Evolutionary conservation across 2,329 filamentous ascomycete genomes (phyloP), one percentile per base, ranked within the genome.

Genomic region (Sclerotiophoma versabilis): DNA sequence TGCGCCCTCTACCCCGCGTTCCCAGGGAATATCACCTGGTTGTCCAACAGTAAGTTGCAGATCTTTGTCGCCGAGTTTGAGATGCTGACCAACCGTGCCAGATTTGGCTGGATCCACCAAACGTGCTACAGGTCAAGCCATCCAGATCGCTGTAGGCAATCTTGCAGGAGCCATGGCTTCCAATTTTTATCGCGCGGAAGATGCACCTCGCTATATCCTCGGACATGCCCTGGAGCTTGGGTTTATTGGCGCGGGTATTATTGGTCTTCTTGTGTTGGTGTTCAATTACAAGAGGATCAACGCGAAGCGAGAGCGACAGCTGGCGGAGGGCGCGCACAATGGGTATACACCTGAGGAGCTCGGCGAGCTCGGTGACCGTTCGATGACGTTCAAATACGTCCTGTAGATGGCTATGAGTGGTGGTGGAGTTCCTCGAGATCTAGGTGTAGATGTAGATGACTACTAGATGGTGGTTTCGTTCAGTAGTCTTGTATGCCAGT

Each of bases 301-400:
- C 69, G 81, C 77, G 58, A 83, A 81, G 64, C 77, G 87, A 5
- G 72, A 74, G 10, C 50, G 65, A 17, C 66, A 71, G 57, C 42
- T 77, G 57, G 71, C 71, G 2, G 68, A 69, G 30, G 73, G 74
- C 9, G 69, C 66, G 41, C 73, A 77, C 50, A 70, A 65, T 26
- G 68, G 68, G 3, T 81, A 79, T 23, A 80, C 79, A 3, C 73
- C 75, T 0, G 78, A 84, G 64, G 81, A 87, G 63, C 69, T 89
- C 37, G 84, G 84, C 6, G 79, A 76, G 9, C 70, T 82, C 68
- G 87, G 87, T 0, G 87, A 90, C 64, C 81, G 79, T 55, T 85
- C 87, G 1, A 71, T 86, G 1, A 84, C 84, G 0, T 90, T 86
- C 72, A 80, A 82, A 54, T 89, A 89, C 63, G 84, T 87, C 52